Evolutionary conservation across 202 grass and related monocot genomes (phyloP), one percentile per base, ranked within the genome.

Genomic region (Eragrostis tef): DNA sequence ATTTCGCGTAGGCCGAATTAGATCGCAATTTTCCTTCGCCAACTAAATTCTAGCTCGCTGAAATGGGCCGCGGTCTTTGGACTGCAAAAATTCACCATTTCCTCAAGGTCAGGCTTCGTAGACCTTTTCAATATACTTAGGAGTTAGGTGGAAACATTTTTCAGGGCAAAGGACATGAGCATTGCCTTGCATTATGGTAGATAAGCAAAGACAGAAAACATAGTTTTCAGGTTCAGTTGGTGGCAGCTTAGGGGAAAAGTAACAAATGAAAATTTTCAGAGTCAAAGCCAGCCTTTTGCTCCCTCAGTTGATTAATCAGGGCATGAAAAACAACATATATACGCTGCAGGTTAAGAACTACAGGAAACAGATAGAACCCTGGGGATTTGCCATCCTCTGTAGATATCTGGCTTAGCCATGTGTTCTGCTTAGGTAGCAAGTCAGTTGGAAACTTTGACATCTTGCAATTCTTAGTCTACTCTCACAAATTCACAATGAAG

Each of bases 401-500:
- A 58, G n/a, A 58, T 58, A 20, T 58, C 54, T 58, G 20, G 54
- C 20, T 2, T 31, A 19, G n/a, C n/a, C 49, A 5, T 11, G 54
- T 26, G 11, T 27, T 26, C 56, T 59, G 56, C 20, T 24, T 11
- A 6, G 22, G 22, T 26, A 60, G 11, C 24, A 26, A 60, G 22
- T 26, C 11, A 58, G 24, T 22, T 22, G 1, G 21, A 60, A 60
- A 60, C 22, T 60, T 63, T 15, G 25, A 1, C 24, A 63, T 63
- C n/a, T 53, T 66, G n/a, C 47, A 7, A 16, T 76, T 61, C 54
- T 59, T 21, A 27, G n/a, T 57, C 49, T 68, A 68, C 47, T 79
- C 26, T 66, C 50, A 68, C 20, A 80, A 69, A 80, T 45, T 83
- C 82, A 81, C 77, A 71, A 44, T 42, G 65, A 16, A 84, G 73